Base-by-base conservation (phyloP, 1,284 basidiomycete species). In the Pisolithus thermaeus region DNA sequence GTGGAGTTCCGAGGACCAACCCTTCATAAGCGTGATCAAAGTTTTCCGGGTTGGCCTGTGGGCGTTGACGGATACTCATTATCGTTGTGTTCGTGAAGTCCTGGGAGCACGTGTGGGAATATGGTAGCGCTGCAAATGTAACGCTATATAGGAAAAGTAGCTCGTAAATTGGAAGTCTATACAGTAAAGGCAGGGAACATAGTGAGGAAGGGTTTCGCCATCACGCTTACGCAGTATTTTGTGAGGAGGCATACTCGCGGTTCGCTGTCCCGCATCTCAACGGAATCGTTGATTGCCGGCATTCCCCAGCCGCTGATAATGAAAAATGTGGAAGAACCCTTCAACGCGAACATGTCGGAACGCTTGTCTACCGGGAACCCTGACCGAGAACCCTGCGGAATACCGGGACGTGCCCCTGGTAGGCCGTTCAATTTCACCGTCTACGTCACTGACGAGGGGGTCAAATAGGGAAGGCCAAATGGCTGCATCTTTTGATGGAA, bases 101-200 rank as follows among this genome's bases (percentile, higher is more conserved):
- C 62, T 0, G 84, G 83, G 1, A 88, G 70, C 28, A 87, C 74
- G 57, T 83, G 73, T 0, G 74, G 58, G 1, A n/a, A n/a, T n/a
- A n/a, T n/a, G n/a, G n/a, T n/a, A n/a, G n/a, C n/a, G n/a, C n/a
- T n/a, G n/a, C n/a, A n/a, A n/a, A n/a, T n/a, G n/a, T n/a, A n/a
- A n/a, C n/a, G n/a, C n/a, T n/a, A n/a, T n/a, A n/a, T n/a, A n/a
- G n/a, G n/a, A 78, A 79, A 6, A 87, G 56, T 23, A 86, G 62
- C 57, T 84, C 75, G 61, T 79, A 87, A 3, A 80, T 62, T 0
- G 80, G 80, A 60, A 78, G 86, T 54, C 85, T 88, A 50, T 22
- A 38, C 16, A 20, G 3, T 30, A 9, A 9, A 30, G 11, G 7
- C 16, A 14, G 18, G 9, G 4, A 8, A 20, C n/a, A n/a, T n/a